Conservation (phyloP, 1,284 basidiomycete species). For the Neolentinus lepideus region DNA sequence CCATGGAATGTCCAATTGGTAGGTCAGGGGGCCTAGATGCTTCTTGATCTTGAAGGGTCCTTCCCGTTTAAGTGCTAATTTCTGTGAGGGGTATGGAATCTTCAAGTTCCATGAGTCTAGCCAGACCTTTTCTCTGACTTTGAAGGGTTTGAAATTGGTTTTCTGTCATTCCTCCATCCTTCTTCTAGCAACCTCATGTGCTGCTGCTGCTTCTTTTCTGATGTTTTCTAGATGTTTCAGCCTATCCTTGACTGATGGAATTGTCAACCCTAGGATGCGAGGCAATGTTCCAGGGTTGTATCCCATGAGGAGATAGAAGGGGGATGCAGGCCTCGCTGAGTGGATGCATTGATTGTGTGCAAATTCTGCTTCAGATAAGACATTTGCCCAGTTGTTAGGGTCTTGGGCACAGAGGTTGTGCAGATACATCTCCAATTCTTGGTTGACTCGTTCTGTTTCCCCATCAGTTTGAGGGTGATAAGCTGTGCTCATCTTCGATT, state of each 20-base stretch:
- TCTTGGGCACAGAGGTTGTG: no score
- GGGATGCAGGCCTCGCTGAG: neutral
- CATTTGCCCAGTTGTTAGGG: no score
- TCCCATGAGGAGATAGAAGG: neutral
- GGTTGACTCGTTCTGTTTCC: no score
- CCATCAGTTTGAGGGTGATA: no score
- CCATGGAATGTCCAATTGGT: no score
- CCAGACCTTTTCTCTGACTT: no score
- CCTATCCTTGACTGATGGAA: neutral
- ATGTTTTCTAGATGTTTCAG: neutral
- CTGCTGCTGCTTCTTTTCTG: neutral
- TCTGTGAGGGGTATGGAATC: neutral
- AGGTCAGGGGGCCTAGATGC: no score
- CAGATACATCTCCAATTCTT: no score
- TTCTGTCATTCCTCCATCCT: no score
- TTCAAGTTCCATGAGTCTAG: neutral
- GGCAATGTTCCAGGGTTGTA: neutral
- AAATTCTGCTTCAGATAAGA: neutral
- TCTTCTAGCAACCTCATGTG: neutral
- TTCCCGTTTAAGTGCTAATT: neutral
- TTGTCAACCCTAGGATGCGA: neutral
- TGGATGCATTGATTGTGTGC: neutral
- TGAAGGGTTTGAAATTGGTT: no score
- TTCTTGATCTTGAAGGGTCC: neutral
- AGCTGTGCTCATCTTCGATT: no score